These are phyloP conservation scores for Meyerozyma sp. DNA, from an alignment of 1,139 yeast genomes.

Conservation along the genomic window DNA sequence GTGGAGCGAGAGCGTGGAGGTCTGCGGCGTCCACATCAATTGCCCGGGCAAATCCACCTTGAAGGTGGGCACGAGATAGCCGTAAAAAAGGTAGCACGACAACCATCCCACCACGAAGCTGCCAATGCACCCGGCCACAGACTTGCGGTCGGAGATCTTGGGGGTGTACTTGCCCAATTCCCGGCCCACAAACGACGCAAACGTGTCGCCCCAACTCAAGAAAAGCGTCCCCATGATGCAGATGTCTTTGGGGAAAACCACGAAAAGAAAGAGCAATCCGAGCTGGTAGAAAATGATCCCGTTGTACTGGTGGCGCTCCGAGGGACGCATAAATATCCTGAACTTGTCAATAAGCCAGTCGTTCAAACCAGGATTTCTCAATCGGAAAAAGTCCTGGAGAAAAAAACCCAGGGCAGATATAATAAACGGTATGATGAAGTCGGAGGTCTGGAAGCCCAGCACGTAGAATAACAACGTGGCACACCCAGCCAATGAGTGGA, in stretches of 20 bases:
- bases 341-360: slow-evolving; percentile 55
- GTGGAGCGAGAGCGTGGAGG: slow-evolving; percentile 51
- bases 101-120: slow-evolving; percentile 72
- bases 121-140: slow-evolving; percentile 85
- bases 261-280: slow-evolving; percentile 70
- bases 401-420: slow-evolving; percentile 52
- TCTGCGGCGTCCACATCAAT: slow-evolving; percentile 57
- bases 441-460: slow-evolving; percentile 48
- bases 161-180: slow-evolving; percentile 82
- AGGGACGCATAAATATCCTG: slow-evolving; percentile 81
- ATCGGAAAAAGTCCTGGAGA: slow-evolving; percentile 64
- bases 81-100: slow-evolving; percentile 65
- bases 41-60: slow-evolving; percentile 50
- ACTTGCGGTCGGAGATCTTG: slow-evolving; percentile 63
- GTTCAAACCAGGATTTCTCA: slow-evolving; percentile 58
- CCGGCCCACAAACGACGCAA: slow-evolving; percentile 92
- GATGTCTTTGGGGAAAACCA: slow-evolving; percentile 73
- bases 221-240: slow-evolving; percentile 69
- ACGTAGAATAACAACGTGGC: slow-evolving; percentile 71
- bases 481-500: slow-evolving; percentile 86
- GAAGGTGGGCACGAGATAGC: slow-evolving; percentile 59
- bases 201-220: slow-evolving; percentile 95
- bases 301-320: slow-evolving; percentile 63
- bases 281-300: slow-evolving; percentile 84
- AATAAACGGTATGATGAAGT: slow-evolving; percentile 55